Evolutionary conservation across 768 basidiomycete genomes (phyloP).

Genomic region (Serendipita sp.): DNA sequence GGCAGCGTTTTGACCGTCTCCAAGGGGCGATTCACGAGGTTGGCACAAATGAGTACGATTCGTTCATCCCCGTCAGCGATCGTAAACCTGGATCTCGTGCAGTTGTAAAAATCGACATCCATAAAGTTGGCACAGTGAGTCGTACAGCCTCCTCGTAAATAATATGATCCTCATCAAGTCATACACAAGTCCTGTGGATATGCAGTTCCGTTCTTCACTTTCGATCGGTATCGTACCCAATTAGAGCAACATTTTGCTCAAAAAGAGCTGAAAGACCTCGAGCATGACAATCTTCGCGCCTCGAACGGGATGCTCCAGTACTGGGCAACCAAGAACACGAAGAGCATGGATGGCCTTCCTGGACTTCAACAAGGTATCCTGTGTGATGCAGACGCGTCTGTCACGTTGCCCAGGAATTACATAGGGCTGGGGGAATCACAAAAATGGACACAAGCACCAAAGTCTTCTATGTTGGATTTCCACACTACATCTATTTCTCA

Average conservation of each 20-base stretch:
- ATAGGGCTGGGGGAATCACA: neutral
- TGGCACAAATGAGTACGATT: slow-evolving; percentile 44
- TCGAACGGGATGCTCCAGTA: slow-evolving; percentile 37
- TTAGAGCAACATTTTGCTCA: slow-evolving; percentile 31
- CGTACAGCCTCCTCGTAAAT: neutral
- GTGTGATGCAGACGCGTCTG: neutral
- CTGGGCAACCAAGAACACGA: slow-evolving; percentile 35
- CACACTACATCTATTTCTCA: no score
- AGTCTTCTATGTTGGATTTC: no score
- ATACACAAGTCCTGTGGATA: slow-evolving; percentile 48
- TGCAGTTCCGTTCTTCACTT: slow-evolving; percentile 44
- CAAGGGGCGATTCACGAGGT: slow-evolving; percentile 48
- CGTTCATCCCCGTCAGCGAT: slow-evolving; percentile 29
- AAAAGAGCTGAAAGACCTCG: slow-evolving; percentile 30
- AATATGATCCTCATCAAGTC: neutral
- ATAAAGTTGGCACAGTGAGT: slow-evolving; percentile 38
- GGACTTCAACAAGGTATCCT: slow-evolving; percentile 21
- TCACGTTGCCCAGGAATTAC: neutral
- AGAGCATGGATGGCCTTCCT: slow-evolving; percentile 43
- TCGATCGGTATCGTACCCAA: slow-evolving; percentile 37
- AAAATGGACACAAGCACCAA: neutral
- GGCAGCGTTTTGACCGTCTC: neutral
- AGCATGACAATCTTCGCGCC: slow-evolving; percentile 9
- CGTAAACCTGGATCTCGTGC: slow-evolving; percentile 45
- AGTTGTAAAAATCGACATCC: slow-evolving; percentile 43